A percentile compares a stretch with the other conserved stretches of the same genome.
phyloP scores from a whole-genome alignment of 495 filamentous ascomycete genomes.

The Collariella sp. region DNA sequence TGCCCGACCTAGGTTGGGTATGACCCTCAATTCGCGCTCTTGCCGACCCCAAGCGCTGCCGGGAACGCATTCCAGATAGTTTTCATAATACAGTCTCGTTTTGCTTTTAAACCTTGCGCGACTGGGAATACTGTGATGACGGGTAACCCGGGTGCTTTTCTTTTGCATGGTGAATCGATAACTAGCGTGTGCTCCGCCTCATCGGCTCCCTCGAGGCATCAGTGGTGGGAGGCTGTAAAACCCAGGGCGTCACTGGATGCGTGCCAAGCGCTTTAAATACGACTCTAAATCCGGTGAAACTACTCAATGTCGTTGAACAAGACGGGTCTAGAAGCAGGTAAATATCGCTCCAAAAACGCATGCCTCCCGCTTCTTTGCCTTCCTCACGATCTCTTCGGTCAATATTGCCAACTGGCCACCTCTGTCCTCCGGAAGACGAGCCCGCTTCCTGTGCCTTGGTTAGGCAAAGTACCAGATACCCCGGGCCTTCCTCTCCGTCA shows the following conservation, averaged over 20 bases:
- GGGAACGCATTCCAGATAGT: slow-evolving; percentile 16
- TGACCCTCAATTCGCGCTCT: background rate
- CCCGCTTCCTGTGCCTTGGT: too few species aligned
- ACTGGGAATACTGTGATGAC: background rate
- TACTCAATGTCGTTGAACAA: too few species aligned
- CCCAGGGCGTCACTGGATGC: background rate
- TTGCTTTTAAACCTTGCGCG: slow-evolving; percentile 1
- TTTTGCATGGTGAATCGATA: background rate
- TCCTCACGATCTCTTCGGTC: background rate
- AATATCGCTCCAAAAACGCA: background rate
- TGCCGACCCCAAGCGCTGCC: slow-evolving; percentile 9
- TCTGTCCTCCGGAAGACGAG: too few species aligned
- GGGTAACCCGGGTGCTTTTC: background rate
- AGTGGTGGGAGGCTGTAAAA: slow-evolving; percentile 18
- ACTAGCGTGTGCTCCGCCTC: slow-evolving; percentile 15
- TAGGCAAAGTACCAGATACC: too few species aligned
- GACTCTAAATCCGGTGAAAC: background rate
- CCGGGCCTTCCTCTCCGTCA: too few species aligned
- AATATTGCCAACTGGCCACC: background rate
- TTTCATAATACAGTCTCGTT: slow-evolving; percentile 25
- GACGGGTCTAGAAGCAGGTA: too few species aligned
- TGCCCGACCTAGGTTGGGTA: slow-evolving; percentile 2
- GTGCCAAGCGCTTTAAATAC: background rate
- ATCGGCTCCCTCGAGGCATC: slow-evolving; percentile 11
- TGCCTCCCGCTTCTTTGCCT: background rate